Evolutionary conservation across 345 rosid species (phyloP).

Genomic region (Acer saccharum): DNA sequence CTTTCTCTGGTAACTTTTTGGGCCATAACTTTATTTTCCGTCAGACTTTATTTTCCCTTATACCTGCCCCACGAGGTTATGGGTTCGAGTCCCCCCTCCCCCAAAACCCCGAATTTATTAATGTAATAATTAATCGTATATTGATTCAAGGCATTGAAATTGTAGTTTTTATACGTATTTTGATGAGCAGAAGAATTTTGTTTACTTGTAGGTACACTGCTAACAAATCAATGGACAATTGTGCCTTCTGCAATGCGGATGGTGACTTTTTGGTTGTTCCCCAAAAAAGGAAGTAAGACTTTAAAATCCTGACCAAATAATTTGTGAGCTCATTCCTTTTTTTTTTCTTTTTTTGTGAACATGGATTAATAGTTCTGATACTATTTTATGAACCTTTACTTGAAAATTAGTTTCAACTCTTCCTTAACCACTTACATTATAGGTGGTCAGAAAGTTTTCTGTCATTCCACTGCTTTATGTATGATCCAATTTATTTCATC

Average conservation of each 20-base stretch:
- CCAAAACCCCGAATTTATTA: too few relatives aligned
- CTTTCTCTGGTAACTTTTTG: background rate
- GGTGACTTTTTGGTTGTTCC: constrained; percentile 97
- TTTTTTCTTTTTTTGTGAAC: background rate
- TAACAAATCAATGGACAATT: constrained; percentile 81
- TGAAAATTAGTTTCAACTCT: background rate
- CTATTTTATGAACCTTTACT: background rate
- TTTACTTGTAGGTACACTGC: constrained; percentile 65
- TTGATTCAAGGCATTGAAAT: background rate
- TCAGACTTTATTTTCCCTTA: too few relatives aligned
- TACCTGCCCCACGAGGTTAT: too few relatives aligned
- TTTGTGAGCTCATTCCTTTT: background rate
- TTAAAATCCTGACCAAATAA: background rate
- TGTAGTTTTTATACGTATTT: background rate
- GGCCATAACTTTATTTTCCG: background rate
- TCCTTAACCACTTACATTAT: background rate
- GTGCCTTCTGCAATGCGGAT: constrained; percentile 91
- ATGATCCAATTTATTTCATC: background rate
- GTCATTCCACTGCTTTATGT: background rate
- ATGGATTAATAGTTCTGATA: background rate
- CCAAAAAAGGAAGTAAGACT: constrained; percentile 73
- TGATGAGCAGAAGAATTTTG: background rate
- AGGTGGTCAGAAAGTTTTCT: background rate
- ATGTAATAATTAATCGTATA: too few relatives aligned
- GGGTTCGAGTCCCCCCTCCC: too few relatives aligned